A percentile compares a stretch with the other conserved stretches of the same genome.
Conservation (phyloP, 805 yeast species). For the Lipomyces lipofer region DNA sequence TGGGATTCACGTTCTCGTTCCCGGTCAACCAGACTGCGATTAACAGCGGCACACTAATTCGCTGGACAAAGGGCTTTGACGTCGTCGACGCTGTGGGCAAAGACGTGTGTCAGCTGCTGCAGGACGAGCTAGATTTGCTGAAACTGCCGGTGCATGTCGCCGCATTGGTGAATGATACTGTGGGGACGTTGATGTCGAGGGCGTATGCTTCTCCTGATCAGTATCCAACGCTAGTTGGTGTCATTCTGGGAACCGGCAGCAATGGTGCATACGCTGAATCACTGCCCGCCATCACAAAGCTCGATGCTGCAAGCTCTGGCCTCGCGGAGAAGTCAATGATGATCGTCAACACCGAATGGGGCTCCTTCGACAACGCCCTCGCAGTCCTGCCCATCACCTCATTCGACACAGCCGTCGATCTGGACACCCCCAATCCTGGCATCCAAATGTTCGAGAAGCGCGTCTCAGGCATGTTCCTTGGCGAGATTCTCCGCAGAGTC, state of each 20-base stretch:
- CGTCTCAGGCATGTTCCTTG: constrained; percentile 43
- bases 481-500: constrained; percentile 79
- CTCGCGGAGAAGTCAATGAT: constrained; percentile 9
- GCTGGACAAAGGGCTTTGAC: constrained; percentile 97
- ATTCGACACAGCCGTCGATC: constrained; percentile 73
- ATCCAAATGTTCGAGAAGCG: constrained; percentile 67
- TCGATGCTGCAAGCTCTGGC: constrained; percentile 49
- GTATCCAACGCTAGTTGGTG: constrained; percentile 74
- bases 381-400: constrained; percentile 72
- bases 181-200: constrained; percentile 87
- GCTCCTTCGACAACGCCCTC: constrained; percentile 87
- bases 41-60: constrained; percentile 73
- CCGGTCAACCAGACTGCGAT: constrained; percentile 87
- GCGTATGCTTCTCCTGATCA: constrained; percentile 68
- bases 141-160: constrained; percentile 63
- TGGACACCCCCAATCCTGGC: constrained; percentile 74
- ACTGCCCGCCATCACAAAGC: constrained; percentile 69
- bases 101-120: constrained; percentile 76
- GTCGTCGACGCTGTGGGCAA: constrained; percentile 80
- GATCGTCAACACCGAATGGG: constrained; percentile 77
- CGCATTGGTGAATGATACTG: constrained; percentile 94
- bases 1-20: constrained; percentile 94
- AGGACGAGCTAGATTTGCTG: constrained; percentile 60
- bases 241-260: constrained; percentile 96
- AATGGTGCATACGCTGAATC: constrained; percentile 92